Conservation (phyloP, 257 asterid species). For the Gynochthodes officinalis region DNA sequence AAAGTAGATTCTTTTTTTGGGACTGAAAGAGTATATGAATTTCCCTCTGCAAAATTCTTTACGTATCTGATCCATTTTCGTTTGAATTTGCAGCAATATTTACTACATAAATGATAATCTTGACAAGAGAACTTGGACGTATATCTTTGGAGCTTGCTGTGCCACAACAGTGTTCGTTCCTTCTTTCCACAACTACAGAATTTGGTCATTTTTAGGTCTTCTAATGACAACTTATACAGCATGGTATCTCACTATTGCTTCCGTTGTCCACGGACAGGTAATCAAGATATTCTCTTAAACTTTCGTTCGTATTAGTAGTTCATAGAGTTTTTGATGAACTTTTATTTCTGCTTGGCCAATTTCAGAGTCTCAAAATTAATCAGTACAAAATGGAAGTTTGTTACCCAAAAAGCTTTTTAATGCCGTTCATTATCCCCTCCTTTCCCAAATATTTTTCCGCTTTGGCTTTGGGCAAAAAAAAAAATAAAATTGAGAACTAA, state of each 20-base stretch:
- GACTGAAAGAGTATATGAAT: no score
- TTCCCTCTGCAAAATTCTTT: neutral
- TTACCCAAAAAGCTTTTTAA: no score
- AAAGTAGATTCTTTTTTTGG: no score
- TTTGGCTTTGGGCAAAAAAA: no score
- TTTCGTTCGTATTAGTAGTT: neutral
- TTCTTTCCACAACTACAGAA: constrained; percentile 83
- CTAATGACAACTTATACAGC: constrained; percentile 78
- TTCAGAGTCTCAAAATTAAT: neutral
- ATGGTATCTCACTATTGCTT: constrained; percentile 80
- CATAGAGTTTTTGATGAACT: constrained; percentile 16
- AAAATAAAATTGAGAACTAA: no score
- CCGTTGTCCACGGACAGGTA: constrained; percentile 82
- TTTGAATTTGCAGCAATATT: constrained; percentile 57
- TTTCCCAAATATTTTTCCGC: no score
- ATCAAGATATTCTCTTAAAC: neutral
- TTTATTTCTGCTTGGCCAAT: constrained; percentile 34
- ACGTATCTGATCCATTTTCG: neutral
- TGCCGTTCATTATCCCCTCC: no score
- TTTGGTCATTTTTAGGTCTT: constrained; percentile 81
- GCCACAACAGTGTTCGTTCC: constrained; percentile 84
- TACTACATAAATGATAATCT: constrained; percentile 83
- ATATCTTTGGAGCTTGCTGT: constrained; percentile 87
- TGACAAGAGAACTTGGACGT: constrained; percentile 92
- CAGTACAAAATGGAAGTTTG: no score